A percentile compares a stretch with the other conserved stretches of the same genome.
These are phyloP conservation scores for Aspergillus heteromorphus DNA, from an alignment of 495 filamentous ascomycete genomes.

Conservation along the genomic window DNA sequence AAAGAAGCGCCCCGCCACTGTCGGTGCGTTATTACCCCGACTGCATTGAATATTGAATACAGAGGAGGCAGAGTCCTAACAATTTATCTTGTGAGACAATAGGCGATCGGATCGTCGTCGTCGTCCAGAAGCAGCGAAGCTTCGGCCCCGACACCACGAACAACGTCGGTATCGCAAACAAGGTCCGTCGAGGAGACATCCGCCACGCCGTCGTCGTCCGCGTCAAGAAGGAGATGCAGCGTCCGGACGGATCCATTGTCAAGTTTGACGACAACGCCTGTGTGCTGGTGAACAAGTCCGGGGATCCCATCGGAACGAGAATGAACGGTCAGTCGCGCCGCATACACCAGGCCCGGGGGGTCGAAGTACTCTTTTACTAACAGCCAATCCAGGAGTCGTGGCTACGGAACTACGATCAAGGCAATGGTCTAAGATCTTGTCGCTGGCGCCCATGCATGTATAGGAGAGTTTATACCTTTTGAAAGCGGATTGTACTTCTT, in stretches of 20 bases:
- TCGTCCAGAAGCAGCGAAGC: conserved; percentile 90
- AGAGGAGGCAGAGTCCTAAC: background rate
- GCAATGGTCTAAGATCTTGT: conserved; percentile 97
- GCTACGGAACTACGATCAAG: conserved; percentile 80
- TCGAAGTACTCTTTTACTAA: too few species aligned
- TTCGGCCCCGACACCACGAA: conserved; percentile 59
- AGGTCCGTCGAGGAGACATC: conserved; percentile 95
- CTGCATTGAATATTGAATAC: background rate
- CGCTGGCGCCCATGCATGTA: conserved; percentile 87
- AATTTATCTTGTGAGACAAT: background rate
- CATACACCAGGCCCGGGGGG: background rate
- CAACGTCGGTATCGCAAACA: conserved; percentile 65
- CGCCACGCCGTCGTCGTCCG: conserved; percentile 94
- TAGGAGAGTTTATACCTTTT: conserved; percentile 49
- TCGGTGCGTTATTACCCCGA: conserved; percentile 59
- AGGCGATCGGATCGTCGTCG: conserved; percentile 97
- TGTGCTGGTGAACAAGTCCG: conserved; percentile 93
- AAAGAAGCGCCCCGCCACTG: conserved; percentile 82
- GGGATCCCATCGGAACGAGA: conserved; percentile 89
- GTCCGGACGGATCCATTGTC: conserved; percentile 82
- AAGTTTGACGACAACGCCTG: conserved; percentile 98
- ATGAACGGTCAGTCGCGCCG: conserved; percentile 61
- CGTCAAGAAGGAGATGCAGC: conserved; percentile 76
- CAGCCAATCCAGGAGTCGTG: conserved; percentile 58
- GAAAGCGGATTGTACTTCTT: conserved; percentile 33